Evolutionary conservation across 2,329 filamentous ascomycete genomes (phyloP).

Genomic region (Magnaporthiopsis incrustans): DNA sequence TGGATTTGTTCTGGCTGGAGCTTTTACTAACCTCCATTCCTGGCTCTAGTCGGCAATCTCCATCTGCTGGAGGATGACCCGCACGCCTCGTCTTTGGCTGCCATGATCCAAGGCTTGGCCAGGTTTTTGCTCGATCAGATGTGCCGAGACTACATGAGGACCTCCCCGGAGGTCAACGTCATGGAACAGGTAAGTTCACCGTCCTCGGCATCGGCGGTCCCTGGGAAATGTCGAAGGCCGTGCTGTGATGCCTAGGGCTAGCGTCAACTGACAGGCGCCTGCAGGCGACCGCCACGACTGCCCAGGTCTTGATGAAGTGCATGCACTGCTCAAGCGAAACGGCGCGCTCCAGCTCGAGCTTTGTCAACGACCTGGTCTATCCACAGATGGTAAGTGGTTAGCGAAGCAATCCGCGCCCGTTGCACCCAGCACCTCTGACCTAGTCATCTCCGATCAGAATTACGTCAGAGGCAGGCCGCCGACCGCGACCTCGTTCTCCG

Average conservation of each 20-base stretch:
- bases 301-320: conserved; percentile 69
- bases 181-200: conserved; percentile 58
- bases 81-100: conserved; percentile 28
- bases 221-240: no score
- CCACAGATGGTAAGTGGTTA: conserved; percentile 40
- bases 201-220: no score
- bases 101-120: conserved; percentile 79
- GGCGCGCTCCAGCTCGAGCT: conserved; percentile 67
- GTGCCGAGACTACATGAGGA: conserved; percentile 64
- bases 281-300: conserved; percentile 58
- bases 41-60: conserved; percentile 27
- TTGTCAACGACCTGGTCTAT: conserved; percentile 82
- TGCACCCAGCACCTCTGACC: neutral
- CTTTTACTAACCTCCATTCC: neutral
- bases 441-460: neutral
- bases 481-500: conserved; percentile 56
- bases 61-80: conserved; percentile 80
- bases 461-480: neutral
- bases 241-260: no score
- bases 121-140: conserved; percentile 81
- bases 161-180: conserved; percentile 50
- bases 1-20: neutral
- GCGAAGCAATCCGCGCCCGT: neutral
- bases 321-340: conserved; percentile 84
- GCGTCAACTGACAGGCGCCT: neutral